These are phyloP conservation scores for Paxillus involutus DNA, from an alignment of 768 basidiomycete genomes.

Conservation along the genomic window DNA sequence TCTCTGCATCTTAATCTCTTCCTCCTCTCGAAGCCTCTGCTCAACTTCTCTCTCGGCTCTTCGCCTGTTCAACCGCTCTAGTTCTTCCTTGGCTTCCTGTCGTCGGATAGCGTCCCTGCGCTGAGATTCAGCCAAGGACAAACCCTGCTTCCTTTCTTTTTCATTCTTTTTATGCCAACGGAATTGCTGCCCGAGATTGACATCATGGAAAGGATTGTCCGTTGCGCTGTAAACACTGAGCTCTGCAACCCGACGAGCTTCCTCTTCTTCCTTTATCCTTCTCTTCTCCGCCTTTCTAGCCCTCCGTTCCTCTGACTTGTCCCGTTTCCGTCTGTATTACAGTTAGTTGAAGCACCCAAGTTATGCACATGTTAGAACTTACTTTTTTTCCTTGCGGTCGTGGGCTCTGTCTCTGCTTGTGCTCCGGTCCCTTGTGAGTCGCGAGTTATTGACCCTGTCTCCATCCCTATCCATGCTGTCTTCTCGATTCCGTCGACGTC, in stretches of 20 bases:
- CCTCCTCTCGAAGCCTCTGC: constrained; percentile 84
- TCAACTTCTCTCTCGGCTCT: constrained; percentile 94
- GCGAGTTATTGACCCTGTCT: constrained; percentile 33
- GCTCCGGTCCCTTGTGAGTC: constrained; percentile 22
- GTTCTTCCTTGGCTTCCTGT: constrained; percentile 92
- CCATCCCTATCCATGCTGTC: constrained; percentile 22
- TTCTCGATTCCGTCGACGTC: constrained; percentile 33
- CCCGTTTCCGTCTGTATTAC: constrained; percentile 67
- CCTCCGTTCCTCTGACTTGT: constrained; percentile 82
- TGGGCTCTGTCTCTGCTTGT: constrained; percentile 21
- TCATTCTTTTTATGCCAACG: constrained; percentile 99
- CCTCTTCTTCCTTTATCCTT: constrained; percentile 80
- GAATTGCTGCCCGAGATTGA: constrained; percentile 95
- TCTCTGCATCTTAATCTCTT: constrained; percentile 85
- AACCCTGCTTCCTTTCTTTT: constrained; percentile 87
- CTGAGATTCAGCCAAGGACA: constrained; percentile 77
- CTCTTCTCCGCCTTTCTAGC: constrained; percentile 89
- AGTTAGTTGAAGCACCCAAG: constrained; percentile 5
- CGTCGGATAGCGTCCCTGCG: constrained; percentile 75
- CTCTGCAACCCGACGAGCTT: constrained; percentile 90
- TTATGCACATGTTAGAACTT: constrained; percentile 15
- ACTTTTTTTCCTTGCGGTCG: constrained; percentile 50
- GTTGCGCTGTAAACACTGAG: constrained; percentile 94
- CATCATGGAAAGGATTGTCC: constrained; percentile 98
- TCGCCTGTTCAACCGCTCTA: constrained; percentile 86